Evolutionary conservation across 495 filamentous ascomycete species (phyloP), one percentile per base, ranked within the genome.

Genomic region (Aspergillus campestris): DNA sequence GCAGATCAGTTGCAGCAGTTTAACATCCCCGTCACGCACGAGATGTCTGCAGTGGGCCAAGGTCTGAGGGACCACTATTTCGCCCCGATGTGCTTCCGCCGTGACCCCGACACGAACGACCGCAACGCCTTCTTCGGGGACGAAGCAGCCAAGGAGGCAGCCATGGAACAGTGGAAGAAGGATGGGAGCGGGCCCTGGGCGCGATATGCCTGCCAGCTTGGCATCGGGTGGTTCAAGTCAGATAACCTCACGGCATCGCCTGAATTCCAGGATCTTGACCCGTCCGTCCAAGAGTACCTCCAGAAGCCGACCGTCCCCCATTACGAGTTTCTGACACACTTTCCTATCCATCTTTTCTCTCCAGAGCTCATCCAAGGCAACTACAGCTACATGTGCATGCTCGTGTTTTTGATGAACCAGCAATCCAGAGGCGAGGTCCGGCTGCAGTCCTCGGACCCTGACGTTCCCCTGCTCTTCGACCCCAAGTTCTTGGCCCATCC

Each of bases 51-150:
- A 8, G 60, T 83, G 30, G 81, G 79, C 4, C 62, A 79, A 49
- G 79, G 81, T 50, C 67, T 85, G 0, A 66, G 74, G 2, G 80
- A 84, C 57, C 79, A 81, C 47, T 57, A 54, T 39, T 60, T 64
- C 36, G 49, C 41, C 0, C 51, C 60, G 1, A 9, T 69, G 0
- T 31, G 51, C 29, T 44, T 60, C n/a, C 37, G 40, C 3, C 59
- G 64, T 12, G 55, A 55, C 15, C 57, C 58, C 0, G 49, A 54
- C 12, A 65, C 54, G 4, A 67, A 58, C 35, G 53, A 64, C 34
- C 60, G 60, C 18, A 60, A 60, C 31, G 34, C 46, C 1, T 67
- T 66, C 45, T 67, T 54, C 53, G 47, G 53, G 11, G 50, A 63
- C 35, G 45, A 65, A 24, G 31, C 52, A 0, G 61, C 56, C 5